Percentiles rank a stretch among this genome's conserved stretches.
These are phyloP conservation scores for Fusarium fujikuroi DNA, from an alignment of 2,329 filamentous ascomycete species.

Conservation along the genomic window DNA sequence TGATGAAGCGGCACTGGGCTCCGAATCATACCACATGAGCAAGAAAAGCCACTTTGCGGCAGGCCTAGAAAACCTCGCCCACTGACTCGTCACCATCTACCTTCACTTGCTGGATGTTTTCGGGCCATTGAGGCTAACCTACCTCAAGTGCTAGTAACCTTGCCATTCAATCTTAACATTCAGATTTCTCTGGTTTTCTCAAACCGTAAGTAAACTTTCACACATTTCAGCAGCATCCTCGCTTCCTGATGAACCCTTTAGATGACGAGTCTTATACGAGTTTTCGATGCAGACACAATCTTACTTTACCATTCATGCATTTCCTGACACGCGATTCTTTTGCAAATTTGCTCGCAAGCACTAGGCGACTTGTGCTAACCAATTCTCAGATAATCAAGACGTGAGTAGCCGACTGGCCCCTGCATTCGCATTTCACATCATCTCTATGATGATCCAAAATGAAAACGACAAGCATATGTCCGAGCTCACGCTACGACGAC, in stretches of 20 bases:
- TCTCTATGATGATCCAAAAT: constrained; percentile 82
- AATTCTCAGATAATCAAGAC: constrained; percentile 17
- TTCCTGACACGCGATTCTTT: constrained; percentile 53
- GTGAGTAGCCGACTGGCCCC: constrained; percentile 39
- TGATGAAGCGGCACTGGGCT: constrained; percentile 99
- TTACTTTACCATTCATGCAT: constrained; percentile 79
- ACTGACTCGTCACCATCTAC: constrained; percentile 70
- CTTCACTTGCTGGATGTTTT: constrained; percentile 11
- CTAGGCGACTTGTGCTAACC: constrained; percentile 36
- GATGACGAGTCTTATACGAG: constrained; percentile 85
- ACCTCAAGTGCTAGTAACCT: constrained; percentile 31
- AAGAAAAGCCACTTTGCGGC: constrained; percentile 89
- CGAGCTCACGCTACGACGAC: constrained; percentile 70
- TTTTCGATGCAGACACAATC: constrained; percentile 76
- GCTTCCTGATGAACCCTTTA: constrained; percentile 57
- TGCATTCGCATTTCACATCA: constrained; percentile 25
- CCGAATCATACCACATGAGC: constrained; percentile 79
- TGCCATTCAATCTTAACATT: background rate
- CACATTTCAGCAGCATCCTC: constrained; percentile 27
- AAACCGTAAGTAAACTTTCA: constrained; percentile 27
- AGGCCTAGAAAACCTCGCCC: constrained; percentile 99
- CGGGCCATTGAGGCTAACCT: constrained; percentile 37
- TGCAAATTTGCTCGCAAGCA: constrained; percentile 11
- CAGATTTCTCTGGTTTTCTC: background rate
- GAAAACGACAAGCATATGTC: constrained; percentile 98